These are phyloP conservation scores for Claviceps sorghi DNA, from an alignment of 2,329 filamentous ascomycete genomes.

Conservation along the genomic window DNA sequence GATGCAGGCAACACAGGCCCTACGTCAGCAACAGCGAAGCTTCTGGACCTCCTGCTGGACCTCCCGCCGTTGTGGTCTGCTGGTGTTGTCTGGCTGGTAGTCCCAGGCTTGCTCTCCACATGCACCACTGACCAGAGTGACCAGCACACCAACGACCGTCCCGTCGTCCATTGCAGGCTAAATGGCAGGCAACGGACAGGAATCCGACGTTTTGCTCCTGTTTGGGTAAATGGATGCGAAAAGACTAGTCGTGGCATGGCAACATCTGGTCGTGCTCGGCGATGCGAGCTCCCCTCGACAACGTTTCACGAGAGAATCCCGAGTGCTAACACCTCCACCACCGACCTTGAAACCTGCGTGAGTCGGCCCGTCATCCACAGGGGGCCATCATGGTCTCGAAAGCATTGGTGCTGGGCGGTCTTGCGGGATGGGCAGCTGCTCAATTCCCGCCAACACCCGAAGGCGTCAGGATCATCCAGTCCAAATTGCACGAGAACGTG, in stretches of 20 bases:
- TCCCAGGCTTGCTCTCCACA: not conserved
- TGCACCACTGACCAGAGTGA: not conserved
- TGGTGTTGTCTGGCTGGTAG: no score
- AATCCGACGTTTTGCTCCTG: not conserved
- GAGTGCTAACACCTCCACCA: no score
- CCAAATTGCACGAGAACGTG: conserved; percentile 44
- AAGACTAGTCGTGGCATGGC: not conserved
- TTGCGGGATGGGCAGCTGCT: conserved; percentile 12
- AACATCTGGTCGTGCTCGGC: not conserved
- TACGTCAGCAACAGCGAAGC: conserved; percentile 1
- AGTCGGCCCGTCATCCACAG: no score
- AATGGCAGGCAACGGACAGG: not conserved
- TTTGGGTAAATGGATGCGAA: not conserved
- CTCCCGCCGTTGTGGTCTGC: no score
- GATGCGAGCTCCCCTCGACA: not conserved
- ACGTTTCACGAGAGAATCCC: not conserved
- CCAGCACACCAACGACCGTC: not conserved
- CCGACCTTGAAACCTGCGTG: not conserved
- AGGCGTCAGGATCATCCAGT: conserved; percentile 33
- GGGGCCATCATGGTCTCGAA: conserved; percentile 3
- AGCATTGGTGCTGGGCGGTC: conserved; percentile 8
- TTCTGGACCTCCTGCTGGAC: not conserved
- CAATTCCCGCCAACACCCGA: conserved; percentile 18
- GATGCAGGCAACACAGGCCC: not conserved
- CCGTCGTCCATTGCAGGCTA: no score